phyloP scores from a whole-genome alignment of 2,329 filamentous ascomycete genomes.

The Aspergillus sojae region DNA sequence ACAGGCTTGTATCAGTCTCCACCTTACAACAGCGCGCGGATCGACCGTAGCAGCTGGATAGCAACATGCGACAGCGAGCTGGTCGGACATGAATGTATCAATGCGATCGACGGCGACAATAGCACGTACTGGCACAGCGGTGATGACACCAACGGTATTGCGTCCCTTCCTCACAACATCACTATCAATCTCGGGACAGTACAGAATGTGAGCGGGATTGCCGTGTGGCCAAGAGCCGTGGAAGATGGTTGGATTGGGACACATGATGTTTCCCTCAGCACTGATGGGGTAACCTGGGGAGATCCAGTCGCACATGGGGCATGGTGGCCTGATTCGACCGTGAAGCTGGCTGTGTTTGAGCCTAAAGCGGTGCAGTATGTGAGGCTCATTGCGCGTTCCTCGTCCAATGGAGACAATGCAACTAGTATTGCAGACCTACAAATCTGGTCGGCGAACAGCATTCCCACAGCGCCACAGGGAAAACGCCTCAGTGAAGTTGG shows the following conservation, averaged over 20 bases:
- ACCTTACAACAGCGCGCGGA: slow-evolving; percentile 15
- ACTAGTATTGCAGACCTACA: background rate
- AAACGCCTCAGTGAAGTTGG: background rate
- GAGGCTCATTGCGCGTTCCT: slow-evolving; percentile 5
- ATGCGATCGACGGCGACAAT: slow-evolving; percentile 17
- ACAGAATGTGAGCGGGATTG: slow-evolving; percentile 20
- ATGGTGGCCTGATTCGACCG: slow-evolving; percentile 17
- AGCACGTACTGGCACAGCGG: slow-evolving; percentile 17
- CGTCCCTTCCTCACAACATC: slow-evolving; percentile 1
- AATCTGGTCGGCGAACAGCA: background rate
- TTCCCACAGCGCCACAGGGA: background rate
- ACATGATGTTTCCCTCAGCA: slow-evolving; percentile 8
- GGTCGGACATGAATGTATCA: slow-evolving; percentile 7
- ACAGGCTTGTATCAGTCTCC: slow-evolving; percentile 12
- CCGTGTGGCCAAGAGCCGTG: slow-evolving; percentile 12
- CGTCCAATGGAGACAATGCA: background rate
- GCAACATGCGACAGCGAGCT: slow-evolving; percentile 15
- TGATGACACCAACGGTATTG: background rate
- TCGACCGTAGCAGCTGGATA: slow-evolving; percentile 18
- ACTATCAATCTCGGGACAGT: slow-evolving; percentile 14
- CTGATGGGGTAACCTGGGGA: slow-evolving; percentile 10
- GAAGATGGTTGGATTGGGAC: slow-evolving; percentile 15
- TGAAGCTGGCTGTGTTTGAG: slow-evolving; percentile 20
- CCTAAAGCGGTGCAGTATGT: slow-evolving; percentile 16
- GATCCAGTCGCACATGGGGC: slow-evolving; percentile 18